Evolutionary conservation across 495 filamentous ascomycete genomes (phyloP).

Genomic region (Baudoinia panamericana): DNA sequence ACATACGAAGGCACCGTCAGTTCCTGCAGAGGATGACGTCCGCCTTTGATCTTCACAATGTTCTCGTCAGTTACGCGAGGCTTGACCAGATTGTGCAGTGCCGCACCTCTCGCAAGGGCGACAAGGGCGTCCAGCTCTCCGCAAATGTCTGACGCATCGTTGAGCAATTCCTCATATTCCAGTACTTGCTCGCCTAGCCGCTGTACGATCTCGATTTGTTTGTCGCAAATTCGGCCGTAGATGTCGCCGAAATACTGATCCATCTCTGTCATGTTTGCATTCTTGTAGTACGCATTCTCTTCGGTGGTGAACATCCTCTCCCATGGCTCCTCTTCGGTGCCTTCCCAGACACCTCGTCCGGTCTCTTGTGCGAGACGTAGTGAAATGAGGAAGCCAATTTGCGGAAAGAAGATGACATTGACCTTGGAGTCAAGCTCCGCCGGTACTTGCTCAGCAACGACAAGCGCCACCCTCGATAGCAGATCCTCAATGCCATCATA

Average conservation of each 20-base stretch:
- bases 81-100: constrained; percentile 53
- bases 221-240: constrained; percentile 71
- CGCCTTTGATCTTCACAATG: constrained; percentile 60
- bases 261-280: constrained; percentile 67
- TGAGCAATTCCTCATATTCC: constrained; percentile 53
- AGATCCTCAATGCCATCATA: constrained; percentile 67
- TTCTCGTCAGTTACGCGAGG: constrained; percentile 63
- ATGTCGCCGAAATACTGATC: constrained; percentile 76
- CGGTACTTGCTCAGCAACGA: constrained; percentile 51
- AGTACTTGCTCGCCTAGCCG: constrained; percentile 60
- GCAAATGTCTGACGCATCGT: constrained; percentile 56
- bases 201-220: constrained; percentile 82
- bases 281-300: constrained; percentile 74
- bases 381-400: constrained; percentile 78
- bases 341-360: constrained; percentile 52
- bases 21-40: constrained; percentile 86
- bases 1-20: constrained; percentile 75
- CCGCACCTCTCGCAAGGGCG: constrained; percentile 68
- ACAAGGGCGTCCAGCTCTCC: constrained; percentile 71
- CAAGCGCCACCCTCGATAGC: constrained; percentile 50
- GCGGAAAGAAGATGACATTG: constrained; percentile 77
- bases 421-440: constrained; percentile 45
- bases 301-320: constrained; percentile 64
- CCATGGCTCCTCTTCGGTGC: constrained; percentile 51
- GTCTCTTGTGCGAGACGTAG: constrained; percentile 51